Evolutionary conservation across 176 grass and related monocot genomes (phyloP).

Genomic region (Carex scoparia): DNA sequence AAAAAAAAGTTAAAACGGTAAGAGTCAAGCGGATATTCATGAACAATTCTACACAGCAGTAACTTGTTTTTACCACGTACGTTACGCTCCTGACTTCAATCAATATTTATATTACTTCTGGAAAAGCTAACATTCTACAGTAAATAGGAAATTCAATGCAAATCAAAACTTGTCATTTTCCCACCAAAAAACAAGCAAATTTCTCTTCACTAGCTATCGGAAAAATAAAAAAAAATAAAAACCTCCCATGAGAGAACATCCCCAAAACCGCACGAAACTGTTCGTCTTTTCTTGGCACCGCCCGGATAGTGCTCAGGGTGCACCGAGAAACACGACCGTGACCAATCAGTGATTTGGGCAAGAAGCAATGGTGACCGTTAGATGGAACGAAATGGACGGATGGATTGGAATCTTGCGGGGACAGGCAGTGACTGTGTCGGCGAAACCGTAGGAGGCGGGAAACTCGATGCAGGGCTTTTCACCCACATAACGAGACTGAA

Average conservation of each 20-base stretch:
- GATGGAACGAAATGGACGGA: conserved; percentile 15
- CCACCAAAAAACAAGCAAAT: conserved; percentile 15
- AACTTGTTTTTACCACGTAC: background rate
- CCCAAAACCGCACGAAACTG: conserved; percentile 14
- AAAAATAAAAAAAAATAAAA: background rate
- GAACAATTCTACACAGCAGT: conserved; percentile 17
- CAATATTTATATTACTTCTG: background rate
- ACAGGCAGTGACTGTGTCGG: conserved; percentile 42
- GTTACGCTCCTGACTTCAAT: background rate
- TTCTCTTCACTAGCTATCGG: background rate
- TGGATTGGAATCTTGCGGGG: background rate
- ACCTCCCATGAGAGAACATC: background rate
- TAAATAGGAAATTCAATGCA: conserved; percentile 16
- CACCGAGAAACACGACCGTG: conserved; percentile 22
- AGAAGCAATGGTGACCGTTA: conserved; percentile 1
- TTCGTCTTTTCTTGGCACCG: conserved; percentile 11
- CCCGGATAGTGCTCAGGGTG: conserved; percentile 7
- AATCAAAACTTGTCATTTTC: background rate
- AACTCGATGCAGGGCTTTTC: conserved; percentile 8
- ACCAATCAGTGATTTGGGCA: conserved; percentile 11
- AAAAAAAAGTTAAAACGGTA: conserved; percentile 8
- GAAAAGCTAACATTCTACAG: conserved; percentile 22
- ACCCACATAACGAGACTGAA: conserved; percentile 26
- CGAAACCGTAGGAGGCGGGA: conserved; percentile 31
- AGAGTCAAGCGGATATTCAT: conserved; percentile 22